Percentiles rank a stretch among this genome's conserved stretches.
Conservation (phyloP, 2,329 filamentous ascomycete genomes). For the Fusarium duplospermum region DNA sequence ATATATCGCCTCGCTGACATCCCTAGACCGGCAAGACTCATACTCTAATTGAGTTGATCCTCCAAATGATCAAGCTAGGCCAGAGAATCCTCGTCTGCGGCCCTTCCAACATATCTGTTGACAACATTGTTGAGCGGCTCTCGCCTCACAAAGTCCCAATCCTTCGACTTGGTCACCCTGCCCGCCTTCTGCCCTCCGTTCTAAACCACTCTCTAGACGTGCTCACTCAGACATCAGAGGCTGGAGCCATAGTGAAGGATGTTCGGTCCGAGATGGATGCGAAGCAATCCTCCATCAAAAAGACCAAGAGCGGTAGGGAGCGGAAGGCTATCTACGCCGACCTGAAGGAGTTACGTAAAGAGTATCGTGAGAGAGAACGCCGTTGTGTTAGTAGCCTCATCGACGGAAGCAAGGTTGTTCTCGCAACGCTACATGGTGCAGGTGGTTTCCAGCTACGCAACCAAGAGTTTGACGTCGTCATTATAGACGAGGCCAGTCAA, state of each 20-base stretch:
- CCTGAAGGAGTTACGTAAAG: slow-evolving; percentile 85
- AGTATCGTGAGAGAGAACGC: slow-evolving; percentile 87
- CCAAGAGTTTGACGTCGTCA: slow-evolving; percentile 89
- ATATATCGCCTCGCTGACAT: slow-evolving; percentile 8
- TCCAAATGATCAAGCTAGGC: slow-evolving; percentile 83
- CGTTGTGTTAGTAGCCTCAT: slow-evolving; percentile 84
- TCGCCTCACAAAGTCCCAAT: slow-evolving; percentile 87
- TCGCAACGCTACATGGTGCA: slow-evolving; percentile 92
- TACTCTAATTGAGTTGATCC: slow-evolving; percentile 92
- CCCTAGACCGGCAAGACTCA: slow-evolving; percentile 90
- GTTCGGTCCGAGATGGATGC: slow-evolving; percentile 92
- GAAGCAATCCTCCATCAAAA: slow-evolving; percentile 88
- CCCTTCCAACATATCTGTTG: slow-evolving; percentile 95
- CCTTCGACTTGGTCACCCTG: slow-evolving; percentile 91
- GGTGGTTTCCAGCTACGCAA: slow-evolving; percentile 85
- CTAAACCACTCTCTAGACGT: slow-evolving; percentile 91
- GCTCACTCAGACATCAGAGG: slow-evolving; percentile 89
- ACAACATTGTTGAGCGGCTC: slow-evolving; percentile 96
- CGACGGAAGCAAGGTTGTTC: slow-evolving; percentile 82
- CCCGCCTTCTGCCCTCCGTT: slow-evolving; percentile 87
- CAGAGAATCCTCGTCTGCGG: slow-evolving; percentile 91
- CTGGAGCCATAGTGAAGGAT: slow-evolving; percentile 88
- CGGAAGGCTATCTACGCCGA: slow-evolving; percentile 85
- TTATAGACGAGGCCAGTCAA: slow-evolving; percentile 96
- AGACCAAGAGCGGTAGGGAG: slow-evolving; percentile 84